Evolutionary conservation across 2,329 filamentous ascomycete species (phyloP), one percentile per base, ranked within the genome.

Genomic region (Claviceps sp.): DNA sequence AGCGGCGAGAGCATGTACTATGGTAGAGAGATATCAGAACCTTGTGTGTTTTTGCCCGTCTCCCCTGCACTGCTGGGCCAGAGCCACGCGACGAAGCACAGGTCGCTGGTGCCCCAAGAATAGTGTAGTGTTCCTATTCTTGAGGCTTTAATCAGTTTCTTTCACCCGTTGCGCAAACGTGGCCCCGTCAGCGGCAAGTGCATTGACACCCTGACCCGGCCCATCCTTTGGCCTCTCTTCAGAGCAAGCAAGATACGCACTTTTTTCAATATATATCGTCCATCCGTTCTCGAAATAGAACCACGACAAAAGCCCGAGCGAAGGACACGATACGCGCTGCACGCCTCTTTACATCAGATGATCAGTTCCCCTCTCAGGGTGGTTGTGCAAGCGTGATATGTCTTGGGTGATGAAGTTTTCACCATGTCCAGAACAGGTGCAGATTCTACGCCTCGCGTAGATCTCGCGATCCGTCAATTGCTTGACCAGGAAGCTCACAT

Each of bases 401-500:
- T 44, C 37, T 45, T 40, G 44, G 47, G 47, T 47, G 50, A 50
- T 45, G 51, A 53, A 50, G 47, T 40, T 23, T 44, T 53, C 36
- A 54, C 23, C 45, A 54, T 54, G 53, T 51, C 53, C 34, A 51
- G 45, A 51, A 47, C 50, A 50, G 47, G 38, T 46, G 38, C 47
- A 34, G 50, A 55, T 45, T 40, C 48, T 39, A 47, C 46, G 40
- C 53, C 51, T 42, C 57, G 62, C 57, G 54, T 65, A 56, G 62
- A 64, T 57, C 55, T 58, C 55, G 59, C 60, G 51, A 60, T 66
- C 54, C 60, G 60, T 58, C 63, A 62, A 51, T 66, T 77, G 54
- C 71, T 75, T 53, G 70, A 73, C 55, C 75, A 79, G 61, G 74
- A 76, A 59, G 72, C 72, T 59, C 73, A 75, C 55, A 74, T 77